Evolutionary conservation across 495 filamentous ascomycete species (phyloP), one percentile per base, ranked within the genome.

Genomic region (Penicillium coffeae): DNA sequence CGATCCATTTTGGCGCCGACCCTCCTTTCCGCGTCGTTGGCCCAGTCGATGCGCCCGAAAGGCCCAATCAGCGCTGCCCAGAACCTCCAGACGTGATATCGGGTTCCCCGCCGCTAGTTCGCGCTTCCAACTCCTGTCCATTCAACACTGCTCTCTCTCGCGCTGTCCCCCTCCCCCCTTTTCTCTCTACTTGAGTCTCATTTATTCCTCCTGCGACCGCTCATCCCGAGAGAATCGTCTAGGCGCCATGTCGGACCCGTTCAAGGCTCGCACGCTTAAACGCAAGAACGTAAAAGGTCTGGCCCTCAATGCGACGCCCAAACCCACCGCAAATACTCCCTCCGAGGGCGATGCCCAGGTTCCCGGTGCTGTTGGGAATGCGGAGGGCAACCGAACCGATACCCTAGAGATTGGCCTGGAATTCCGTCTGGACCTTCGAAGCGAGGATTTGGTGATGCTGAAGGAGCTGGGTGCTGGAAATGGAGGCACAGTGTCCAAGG

Each of bases 261-360:
- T 96, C 64, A 86, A 91, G 60, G 81, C 85, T 60, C 85, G 88
- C 72, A 90, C 94, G 41, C 81, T 98, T 79, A 96, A 95, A 81
- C 85, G 92, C 72, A 96, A 96, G 79, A 98, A 96, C 64, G 81
- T 91, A 66, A 97, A 95, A 68, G 93, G 91, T n/a, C 83, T 98
- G 14, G 88, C 86, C 43, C 71, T 97, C 57, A 86, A 79, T 55
- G 78, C 83, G 15, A 77, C 87, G 14, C 81, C 86, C 18, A 75
- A 83, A n/a, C 68, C 75, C 47, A 47, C 76, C 27, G 55, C 75
- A 8, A 80, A 77, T 5, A 72, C 81, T 10, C 25, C 25, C 10
- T 79, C 83, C 16, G 78, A 76, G 54, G 73, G 68, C 59, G 85
- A 78, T 68, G 68, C 76, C 22, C 82, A 83, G 58, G 68, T 74